Conservation (phyloP, 2,329 filamentous ascomycete genomes). For the Cytospora leucostoma region DNA sequence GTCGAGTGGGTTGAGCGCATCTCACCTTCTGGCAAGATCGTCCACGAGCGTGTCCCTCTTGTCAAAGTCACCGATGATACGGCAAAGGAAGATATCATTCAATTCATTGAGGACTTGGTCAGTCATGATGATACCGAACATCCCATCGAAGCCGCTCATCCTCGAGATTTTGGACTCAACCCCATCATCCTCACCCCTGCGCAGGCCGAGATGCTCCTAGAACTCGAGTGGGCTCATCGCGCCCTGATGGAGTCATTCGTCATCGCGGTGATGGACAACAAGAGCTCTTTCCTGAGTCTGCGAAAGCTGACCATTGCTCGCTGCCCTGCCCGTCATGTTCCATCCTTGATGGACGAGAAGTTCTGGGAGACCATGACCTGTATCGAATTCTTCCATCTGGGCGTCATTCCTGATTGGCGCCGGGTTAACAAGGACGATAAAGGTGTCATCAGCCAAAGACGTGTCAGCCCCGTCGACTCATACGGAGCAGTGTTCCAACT, state of each 20-base stretch:
- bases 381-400: slow-evolving; percentile 57
- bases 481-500: slow-evolving; percentile 54
- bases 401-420: slow-evolving; percentile 68
- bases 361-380: slow-evolving; percentile 63
- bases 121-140: background rate
- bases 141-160: slow-evolving; percentile 28
- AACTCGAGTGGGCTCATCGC: slow-evolving; percentile 68
- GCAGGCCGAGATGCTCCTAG: slow-evolving; percentile 69
- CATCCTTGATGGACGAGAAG: slow-evolving; percentile 54
- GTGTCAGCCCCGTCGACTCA: slow-evolving; percentile 52
- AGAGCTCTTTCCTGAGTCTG: slow-evolving; percentile 53
- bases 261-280: slow-evolving; percentile 64
- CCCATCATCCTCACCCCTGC: slow-evolving; percentile 57
- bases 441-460: slow-evolving; percentile 42
- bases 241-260: slow-evolving; percentile 70
- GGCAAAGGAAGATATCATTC: slow-evolving; percentile 11
- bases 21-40: slow-evolving; percentile 29
- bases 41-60: slow-evolving; percentile 33
- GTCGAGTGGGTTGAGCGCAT: slow-evolving; percentile 18
- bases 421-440: slow-evolving; percentile 54
- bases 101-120: slow-evolving; percentile 14
- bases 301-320: slow-evolving; percentile 64
- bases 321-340: slow-evolving; percentile 62
- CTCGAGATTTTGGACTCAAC: slow-evolving; percentile 32
- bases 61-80: slow-evolving; percentile 6